Percentiles rank a stretch among this genome's conserved stretches.
These are phyloP conservation scores for Graphiopsis chlorocephala DNA, from an alignment of 2,329 filamentous ascomycete genomes.

Conservation along the genomic window DNA sequence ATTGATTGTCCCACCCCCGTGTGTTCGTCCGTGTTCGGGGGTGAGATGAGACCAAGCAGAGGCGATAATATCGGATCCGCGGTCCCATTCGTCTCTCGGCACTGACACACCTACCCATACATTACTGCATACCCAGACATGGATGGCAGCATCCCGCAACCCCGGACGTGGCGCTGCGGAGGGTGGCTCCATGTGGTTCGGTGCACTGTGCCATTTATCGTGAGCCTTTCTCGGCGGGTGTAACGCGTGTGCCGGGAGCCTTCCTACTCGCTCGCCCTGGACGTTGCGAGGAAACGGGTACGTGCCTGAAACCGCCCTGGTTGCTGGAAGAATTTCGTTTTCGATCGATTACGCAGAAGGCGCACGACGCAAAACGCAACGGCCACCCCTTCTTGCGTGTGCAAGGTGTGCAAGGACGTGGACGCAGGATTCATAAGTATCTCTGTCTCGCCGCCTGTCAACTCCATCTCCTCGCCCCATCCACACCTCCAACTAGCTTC, in stretches of 20 bases:
- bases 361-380: constrained; percentile 6
- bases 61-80: constrained; percentile 4
- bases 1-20: background rate
- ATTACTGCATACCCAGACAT: background rate
- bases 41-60: constrained; percentile 6
- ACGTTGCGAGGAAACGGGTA: background rate
- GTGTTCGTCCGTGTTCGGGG: background rate
- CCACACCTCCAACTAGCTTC: background rate
- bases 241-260: constrained; percentile 1
- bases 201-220: constrained; percentile 3
- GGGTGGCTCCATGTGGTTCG: background rate
- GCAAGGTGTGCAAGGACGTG: background rate
- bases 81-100: constrained; percentile 9
- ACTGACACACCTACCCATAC: background rate
- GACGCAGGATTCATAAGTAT: constrained; percentile 8
- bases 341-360: constrained; percentile 14
- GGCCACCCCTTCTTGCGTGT: constrained; percentile 7
- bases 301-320: constrained; percentile 15
- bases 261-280: constrained; percentile 9
- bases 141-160: constrained; percentile 5
- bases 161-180: constrained; percentile 10
- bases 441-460: background rate
- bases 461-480: background rate
- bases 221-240: constrained; percentile 1
- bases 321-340: constrained; percentile 9